Conservation (phyloP, 768 basidiomycete species). For the Calocera cornea region DNA sequence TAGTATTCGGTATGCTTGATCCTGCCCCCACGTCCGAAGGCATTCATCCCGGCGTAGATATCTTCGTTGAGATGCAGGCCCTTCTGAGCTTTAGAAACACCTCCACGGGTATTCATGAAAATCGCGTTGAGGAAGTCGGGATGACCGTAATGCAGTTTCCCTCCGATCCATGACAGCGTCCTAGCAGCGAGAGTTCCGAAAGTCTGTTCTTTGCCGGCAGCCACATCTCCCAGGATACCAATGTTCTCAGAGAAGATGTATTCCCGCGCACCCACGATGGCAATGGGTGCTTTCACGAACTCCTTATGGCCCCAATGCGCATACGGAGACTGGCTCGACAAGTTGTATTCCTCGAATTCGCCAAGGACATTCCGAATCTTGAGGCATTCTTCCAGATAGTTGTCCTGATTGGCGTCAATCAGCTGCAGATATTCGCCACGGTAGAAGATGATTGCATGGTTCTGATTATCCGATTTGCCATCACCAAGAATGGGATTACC, state of each 20-base stretch:
- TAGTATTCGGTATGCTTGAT: conserved; percentile 99
- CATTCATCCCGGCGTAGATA: conserved; percentile 99
- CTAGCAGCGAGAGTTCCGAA: conserved; percentile 97
- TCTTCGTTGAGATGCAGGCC: conserved; percentile 98
- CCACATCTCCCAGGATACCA: conserved; percentile 94
- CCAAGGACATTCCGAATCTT: conserved; percentile 97
- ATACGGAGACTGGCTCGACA: conserved; percentile 82
- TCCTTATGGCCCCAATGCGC: conserved; percentile 80
- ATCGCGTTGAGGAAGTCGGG: conserved; percentile 97
- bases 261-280: conserved; percentile 96
- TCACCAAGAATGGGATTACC: conserved; percentile 99
- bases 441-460: conserved; percentile 98
- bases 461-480: conserved; percentile 99
- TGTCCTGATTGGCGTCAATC: conserved; percentile 99
- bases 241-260: conserved; percentile 99
- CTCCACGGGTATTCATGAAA: conserved; percentile 97
- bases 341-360: conserved; percentile 88
- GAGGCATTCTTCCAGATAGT: conserved; percentile 97
- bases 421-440: conserved; percentile 98
- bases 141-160: conserved; percentile 97
- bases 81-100: conserved; percentile 98
- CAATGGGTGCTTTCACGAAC: conserved; percentile 77
- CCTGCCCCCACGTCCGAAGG: conserved; percentile 86
- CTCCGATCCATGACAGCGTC: conserved; percentile 92
- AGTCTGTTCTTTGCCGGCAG: conserved; percentile 98